Evolutionary conservation across 345 rosid species (phyloP), one percentile per base, ranked within the genome.

Genomic region (sweet orange (Citrus sinensis)): DNA sequence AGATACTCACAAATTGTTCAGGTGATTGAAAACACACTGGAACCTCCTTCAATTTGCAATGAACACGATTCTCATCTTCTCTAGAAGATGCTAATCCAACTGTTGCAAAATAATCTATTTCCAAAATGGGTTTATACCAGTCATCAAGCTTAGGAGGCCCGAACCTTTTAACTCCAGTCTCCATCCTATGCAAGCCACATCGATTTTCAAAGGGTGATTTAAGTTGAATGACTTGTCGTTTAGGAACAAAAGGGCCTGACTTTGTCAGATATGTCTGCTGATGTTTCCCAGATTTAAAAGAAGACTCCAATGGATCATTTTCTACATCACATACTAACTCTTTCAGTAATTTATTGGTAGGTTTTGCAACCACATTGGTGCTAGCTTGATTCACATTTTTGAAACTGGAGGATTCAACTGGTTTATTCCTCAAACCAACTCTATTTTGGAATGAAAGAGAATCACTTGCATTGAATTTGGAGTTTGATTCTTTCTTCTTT

Each of bases 201-300:
- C 79, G 89, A 88, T 82, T 88, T 51, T 69, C 92, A 83, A 80
- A 76, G 58, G 94, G 91, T 10, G 94, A 85, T 83, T 87, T 87
- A 71, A 95, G 97, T 86, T 95, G 99, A 81, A 95, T 96, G 76
- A 94, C 90, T 85, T 92, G 93, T 82, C 99, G 88, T 85, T 91
- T 96, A 82, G 93, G 92, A 86, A 80, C 88, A 78, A 87, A 63
- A 70, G 85, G 84, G 34, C 84, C 88, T 59, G 88, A 77, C 77
- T 90, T 94, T 51, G 73, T 65, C 59, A 89, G 76, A 85, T 78
- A 67, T 2, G 79, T 63, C 78, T 85, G 83, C 80, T 80, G 86
- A 59, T 68, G 83, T 79, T 83, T 92, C 34, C 62, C 80, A 71
- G 89, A 83, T 82, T 77, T 91, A 42, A 82, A 78, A 69, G 90